Evolutionary conservation across 148 eudicot species (phyloP).

Genomic region (Rhododendron griersonianum): DNA sequence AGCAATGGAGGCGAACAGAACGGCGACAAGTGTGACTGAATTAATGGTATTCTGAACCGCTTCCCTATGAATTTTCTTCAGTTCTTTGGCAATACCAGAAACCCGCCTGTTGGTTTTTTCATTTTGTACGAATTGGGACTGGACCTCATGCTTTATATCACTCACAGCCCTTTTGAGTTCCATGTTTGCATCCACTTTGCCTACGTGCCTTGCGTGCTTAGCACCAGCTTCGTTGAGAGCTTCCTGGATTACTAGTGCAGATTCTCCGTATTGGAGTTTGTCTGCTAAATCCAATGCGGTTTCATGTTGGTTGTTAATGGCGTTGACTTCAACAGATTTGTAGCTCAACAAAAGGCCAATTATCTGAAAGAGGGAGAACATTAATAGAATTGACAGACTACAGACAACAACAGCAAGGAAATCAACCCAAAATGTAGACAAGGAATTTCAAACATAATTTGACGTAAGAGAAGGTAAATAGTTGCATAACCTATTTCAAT

Average conservation of each 20-base stretch:
- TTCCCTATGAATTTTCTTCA: constrained; percentile 75
- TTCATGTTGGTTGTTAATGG: constrained; percentile 68
- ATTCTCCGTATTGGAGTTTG: constrained; percentile 71
- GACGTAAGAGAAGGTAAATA: not conserved
- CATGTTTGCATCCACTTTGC: constrained; percentile 54
- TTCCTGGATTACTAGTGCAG: constrained; percentile 56
- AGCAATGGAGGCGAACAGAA: constrained; percentile 84
- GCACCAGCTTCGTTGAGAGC: constrained; percentile 65
- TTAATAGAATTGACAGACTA: not conserved
- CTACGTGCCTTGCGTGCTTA: constrained; percentile 60
- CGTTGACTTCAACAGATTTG: constrained; percentile 60
- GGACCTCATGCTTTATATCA: constrained; percentile 84
- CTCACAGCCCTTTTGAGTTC: constrained; percentile 86
- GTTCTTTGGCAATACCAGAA: constrained; percentile 78
- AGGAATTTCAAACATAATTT: not conserved
- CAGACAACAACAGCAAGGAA: not conserved
- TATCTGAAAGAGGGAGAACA: constrained; percentile 37
- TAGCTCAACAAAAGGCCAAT: constrained; percentile 51
- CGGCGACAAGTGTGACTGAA: constrained; percentile 85
- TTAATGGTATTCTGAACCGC: constrained; percentile 87
- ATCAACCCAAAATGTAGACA: not conserved
- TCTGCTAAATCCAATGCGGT: constrained; percentile 88
- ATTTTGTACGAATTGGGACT: constrained; percentile 71
- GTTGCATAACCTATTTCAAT: not conserved
- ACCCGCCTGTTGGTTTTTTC: constrained; percentile 79